Base-by-base conservation (phyloP, 1,139 yeast species). In the Taphrina deformans region DNA sequence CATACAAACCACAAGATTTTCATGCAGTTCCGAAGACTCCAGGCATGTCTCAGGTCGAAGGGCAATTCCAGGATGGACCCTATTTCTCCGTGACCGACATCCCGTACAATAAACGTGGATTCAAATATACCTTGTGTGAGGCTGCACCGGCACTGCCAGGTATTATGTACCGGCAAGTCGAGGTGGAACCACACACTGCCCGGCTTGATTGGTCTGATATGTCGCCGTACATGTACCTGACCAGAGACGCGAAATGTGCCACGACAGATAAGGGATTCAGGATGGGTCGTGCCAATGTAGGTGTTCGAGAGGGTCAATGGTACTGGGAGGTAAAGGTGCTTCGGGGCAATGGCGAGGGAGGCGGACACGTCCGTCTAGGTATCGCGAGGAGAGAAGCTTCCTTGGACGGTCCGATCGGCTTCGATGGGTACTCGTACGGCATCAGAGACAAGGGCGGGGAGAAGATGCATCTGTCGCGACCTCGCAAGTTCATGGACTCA, bases 371-470 rank as follows among this genome's bases (percentile, higher is more conserved):
- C 0, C 76, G 99, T 41, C 73, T 92, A 27, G 99, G 99, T 0
- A 72, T 92, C 53, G 87, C 87, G 0, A 78, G 98, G 65, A 80
- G 89, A 69, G 99, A 93, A 73, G 96, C 97, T 0, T 84, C 91
- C 64, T 76, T 92, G 59, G 97, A 93, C 70, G 96, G 96, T 0
- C 99, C 99, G 0, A 93, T 92, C 9, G 99, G 99, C 3, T 89
- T 84, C 72, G 98, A 93, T 75, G 95, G 92, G 0, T 93, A 91
- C 76, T 93, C 97, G 0, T 93, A 95, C 74, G 97, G 97, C 0
- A 73, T 93, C 10, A 79, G 98, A 67, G 98, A 92, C 75, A 81
- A 82, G 40, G 81, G 81, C n/a, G 96, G 98, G 1, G 88, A 89
- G 69, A 83, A 83, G 46, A 81, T 93, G 53, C 96, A 93, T 68